These are phyloP conservation scores for Nowakowskiella sp. DNA, from an alignment of 192 early-diverging fungal species.

Conservation along the genomic window DNA sequence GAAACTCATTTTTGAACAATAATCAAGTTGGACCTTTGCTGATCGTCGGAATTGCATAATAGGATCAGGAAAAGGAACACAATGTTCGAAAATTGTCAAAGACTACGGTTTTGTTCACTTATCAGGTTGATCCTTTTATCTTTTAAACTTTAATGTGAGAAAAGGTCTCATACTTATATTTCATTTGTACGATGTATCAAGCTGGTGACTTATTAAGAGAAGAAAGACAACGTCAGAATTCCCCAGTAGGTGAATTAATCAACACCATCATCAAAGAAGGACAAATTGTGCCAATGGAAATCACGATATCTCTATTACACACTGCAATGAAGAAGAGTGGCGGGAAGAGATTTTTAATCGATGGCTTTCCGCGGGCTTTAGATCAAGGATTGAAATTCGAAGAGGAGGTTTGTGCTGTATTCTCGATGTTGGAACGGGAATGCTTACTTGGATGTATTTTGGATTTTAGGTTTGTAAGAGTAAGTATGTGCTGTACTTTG, in stretches of 20 bases:
- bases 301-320: slow-evolving; percentile 86
- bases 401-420: slow-evolving; percentile 54
- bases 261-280: slow-evolving; percentile 87
- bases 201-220: slow-evolving; percentile 93
- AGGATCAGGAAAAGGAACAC: slow-evolving; percentile 96
- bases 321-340: slow-evolving; percentile 73
- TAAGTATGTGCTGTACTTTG: slow-evolving; percentile 82
- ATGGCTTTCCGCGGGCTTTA: slow-evolving; percentile 92
- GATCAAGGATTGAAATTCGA: slow-evolving; percentile 94
- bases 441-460: neutral
- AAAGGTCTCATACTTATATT: neutral
- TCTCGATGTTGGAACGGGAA: slow-evolving; percentile 23
- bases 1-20: too few species aligned
- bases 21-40: too few species aligned
- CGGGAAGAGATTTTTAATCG: slow-evolving; percentile 76
- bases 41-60: too few species aligned
- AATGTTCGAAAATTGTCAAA: slow-evolving; percentile 76
- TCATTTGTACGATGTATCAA: slow-evolving; percentile 11
- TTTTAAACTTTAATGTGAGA: neutral
- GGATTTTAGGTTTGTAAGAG: slow-evolving; percentile 49
- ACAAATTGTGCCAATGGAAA: slow-evolving; percentile 90
- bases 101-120: slow-evolving; percentile 94
- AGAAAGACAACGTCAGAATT: slow-evolving; percentile 74
- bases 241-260: slow-evolving; percentile 87
- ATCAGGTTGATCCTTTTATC: slow-evolving; percentile 47